phyloP scores from a whole-genome alignment of 2,329 filamentous ascomycete species.

The Acarospora socialis region DNA sequence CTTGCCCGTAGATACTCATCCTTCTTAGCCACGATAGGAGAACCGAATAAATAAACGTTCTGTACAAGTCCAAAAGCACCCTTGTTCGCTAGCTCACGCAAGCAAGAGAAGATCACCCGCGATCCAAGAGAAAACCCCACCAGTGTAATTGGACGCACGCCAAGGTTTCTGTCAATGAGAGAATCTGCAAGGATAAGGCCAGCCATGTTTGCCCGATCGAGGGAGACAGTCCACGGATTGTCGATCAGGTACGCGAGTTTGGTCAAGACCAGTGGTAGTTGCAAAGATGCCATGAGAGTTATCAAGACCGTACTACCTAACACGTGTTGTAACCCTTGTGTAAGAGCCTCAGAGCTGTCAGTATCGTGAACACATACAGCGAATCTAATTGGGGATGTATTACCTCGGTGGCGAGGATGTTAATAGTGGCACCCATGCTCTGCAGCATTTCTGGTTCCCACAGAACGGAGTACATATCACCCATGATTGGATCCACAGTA shows the following conservation, averaged over 20 bases:
- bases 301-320: constrained; percentile 80
- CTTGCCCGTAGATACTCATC: constrained; percentile 75
- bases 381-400: constrained; percentile 18
- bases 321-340: constrained; percentile 90
- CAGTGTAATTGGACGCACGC: constrained; percentile 79
- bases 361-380: constrained; percentile 6
- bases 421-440: constrained; percentile 97
- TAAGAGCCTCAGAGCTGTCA: constrained; percentile 56
- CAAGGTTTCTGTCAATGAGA: constrained; percentile 78
- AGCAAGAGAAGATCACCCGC: constrained; percentile 80
- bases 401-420: constrained; percentile 93
- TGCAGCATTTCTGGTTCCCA: constrained; percentile 98
- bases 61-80: constrained; percentile 79
- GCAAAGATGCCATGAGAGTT: constrained; percentile 79
- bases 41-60: constrained; percentile 90
- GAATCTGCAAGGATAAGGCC: constrained; percentile 91
- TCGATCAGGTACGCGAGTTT: constrained; percentile 95
- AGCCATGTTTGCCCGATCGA: constrained; percentile 75
- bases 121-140: constrained; percentile 90
- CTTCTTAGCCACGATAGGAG: constrained; percentile 77
- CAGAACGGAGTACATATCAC: constrained; percentile 87
- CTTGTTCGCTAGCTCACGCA: constrained; percentile 71
- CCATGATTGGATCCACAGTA: constrained; percentile 95
- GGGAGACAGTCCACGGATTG: constrained; percentile 95
- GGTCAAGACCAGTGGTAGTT: constrained; percentile 80